phyloP scores from a whole-genome alignment of 345 rosid genomes.

The Corymbia maculata region DNA sequence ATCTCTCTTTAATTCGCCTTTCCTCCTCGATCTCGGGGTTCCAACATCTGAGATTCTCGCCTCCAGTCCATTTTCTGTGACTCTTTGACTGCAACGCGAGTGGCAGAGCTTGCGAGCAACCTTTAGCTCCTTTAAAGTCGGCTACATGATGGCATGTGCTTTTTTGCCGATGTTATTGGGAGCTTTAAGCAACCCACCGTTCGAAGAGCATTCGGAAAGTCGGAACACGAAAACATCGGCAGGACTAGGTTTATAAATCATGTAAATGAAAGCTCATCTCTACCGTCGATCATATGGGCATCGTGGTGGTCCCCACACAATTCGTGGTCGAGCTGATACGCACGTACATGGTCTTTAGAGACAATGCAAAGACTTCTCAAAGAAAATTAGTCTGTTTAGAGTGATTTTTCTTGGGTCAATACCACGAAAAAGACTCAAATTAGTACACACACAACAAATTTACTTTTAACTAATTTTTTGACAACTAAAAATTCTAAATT shows the following conservation, averaged over 20 bases:
- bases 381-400: neutral
- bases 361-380: neutral
- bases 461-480: no score
- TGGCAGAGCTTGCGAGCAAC: neutral
- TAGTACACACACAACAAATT: no score
- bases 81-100: neutral
- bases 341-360: neutral
- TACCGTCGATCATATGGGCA: neutral
- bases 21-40: neutral
- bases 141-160: neutral
- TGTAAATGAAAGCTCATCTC: neutral
- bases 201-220: neutral
- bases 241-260: neutral
- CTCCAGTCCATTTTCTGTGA: neutral
- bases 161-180: neutral
- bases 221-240: neutral
- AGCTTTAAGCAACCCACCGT: neutral
- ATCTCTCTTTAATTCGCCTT: neutral
- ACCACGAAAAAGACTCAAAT: no score
- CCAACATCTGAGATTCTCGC: neutral
- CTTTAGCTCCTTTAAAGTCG: neutral
- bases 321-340: neutral
- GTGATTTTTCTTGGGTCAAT: neutral
- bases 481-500: no score
- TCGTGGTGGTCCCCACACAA: neutral